Conservation (phyloP, 2,329 filamentous ascomycete species). For the Grosmannia serpens region DNA sequence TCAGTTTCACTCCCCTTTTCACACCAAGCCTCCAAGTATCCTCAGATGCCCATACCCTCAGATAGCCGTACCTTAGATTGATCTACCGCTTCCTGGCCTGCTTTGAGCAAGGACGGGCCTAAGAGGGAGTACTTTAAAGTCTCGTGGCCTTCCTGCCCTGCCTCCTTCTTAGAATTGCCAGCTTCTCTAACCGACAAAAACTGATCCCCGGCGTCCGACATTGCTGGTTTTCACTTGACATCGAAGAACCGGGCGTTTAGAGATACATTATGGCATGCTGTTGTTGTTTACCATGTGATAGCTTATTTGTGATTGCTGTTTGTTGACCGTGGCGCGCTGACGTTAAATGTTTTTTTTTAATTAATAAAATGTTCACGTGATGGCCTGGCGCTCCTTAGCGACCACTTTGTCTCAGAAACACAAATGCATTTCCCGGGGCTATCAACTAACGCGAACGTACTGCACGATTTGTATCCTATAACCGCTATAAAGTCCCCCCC, state of each 20-base stretch:
- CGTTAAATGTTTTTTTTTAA: no score
- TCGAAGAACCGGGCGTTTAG: background rate
- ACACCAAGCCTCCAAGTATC: no score
- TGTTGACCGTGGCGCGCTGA: no score
- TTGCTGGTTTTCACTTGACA: background rate
- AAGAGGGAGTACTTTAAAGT: slow-evolving; percentile 84
- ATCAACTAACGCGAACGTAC: no score
- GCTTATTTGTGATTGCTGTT: no score
- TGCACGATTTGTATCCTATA: no score
- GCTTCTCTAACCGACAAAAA: background rate
- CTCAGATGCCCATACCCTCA: background rate
- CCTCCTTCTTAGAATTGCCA: background rate
- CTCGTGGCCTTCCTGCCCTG: slow-evolving; percentile 20
- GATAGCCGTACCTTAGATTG: slow-evolving; percentile 55
- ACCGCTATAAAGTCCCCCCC: no score
- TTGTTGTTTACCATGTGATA: background rate
- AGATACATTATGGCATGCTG: background rate
- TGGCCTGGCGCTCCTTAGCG: no score
- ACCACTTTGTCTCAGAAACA: no score
- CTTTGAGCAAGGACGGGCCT: slow-evolving; percentile 85
- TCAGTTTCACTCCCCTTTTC: background rate
- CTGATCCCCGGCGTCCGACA: background rate
- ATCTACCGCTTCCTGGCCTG: slow-evolving; percentile 87
- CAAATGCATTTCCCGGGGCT: no score
- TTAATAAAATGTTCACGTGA: no score